Evolutionary conservation across 371 early-diverging fungal genomes (phyloP).

Genomic region (Apophysomyces elegans): DNA sequence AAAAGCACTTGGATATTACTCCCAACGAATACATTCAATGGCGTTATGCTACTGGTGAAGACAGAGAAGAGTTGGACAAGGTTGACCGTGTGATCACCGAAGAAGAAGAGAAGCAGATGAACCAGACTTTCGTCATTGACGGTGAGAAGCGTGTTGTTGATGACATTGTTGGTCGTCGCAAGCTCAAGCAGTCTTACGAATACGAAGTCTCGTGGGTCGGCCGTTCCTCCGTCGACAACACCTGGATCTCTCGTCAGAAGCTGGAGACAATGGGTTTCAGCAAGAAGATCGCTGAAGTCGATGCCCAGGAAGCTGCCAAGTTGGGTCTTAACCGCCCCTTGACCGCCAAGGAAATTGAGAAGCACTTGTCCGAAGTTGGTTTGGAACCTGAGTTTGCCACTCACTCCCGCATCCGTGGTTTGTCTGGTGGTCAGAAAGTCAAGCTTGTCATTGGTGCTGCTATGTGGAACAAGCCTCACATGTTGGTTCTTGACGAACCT

Average conservation of each 20-base stretch:
- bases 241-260: constrained; percentile 75
- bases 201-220: constrained; percentile 70
- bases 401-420: constrained; percentile 83
- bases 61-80: constrained; percentile 69
- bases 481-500: constrained; percentile 89
- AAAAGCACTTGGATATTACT: constrained; percentile 68
- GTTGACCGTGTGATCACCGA: constrained; percentile 64
- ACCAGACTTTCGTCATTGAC: constrained; percentile 62
- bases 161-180: constrained; percentile 65
- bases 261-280: constrained; percentile 71
- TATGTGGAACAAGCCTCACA: constrained; percentile 86
- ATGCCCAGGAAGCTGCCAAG: constrained; percentile 69
- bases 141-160: constrained; percentile 69
- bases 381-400: constrained; percentile 75
- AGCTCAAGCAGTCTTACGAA: constrained; percentile 71
- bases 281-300: constrained; percentile 67
- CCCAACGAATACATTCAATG: constrained; percentile 75
- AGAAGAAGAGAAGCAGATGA: constrained; percentile 68
- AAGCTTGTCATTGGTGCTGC: constrained; percentile 86
- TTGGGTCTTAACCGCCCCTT: constrained; percentile 66
- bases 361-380: constrained; percentile 72
- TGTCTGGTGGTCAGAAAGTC: constrained; percentile 93
- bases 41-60: constrained; percentile 74
- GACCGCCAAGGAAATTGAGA: constrained; percentile 68
- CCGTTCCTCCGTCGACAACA: constrained; percentile 61